These are phyloP conservation scores for Fusarium hainanense DNA, from an alignment of 2,329 filamentous ascomycete species.

Conservation along the genomic window DNA sequence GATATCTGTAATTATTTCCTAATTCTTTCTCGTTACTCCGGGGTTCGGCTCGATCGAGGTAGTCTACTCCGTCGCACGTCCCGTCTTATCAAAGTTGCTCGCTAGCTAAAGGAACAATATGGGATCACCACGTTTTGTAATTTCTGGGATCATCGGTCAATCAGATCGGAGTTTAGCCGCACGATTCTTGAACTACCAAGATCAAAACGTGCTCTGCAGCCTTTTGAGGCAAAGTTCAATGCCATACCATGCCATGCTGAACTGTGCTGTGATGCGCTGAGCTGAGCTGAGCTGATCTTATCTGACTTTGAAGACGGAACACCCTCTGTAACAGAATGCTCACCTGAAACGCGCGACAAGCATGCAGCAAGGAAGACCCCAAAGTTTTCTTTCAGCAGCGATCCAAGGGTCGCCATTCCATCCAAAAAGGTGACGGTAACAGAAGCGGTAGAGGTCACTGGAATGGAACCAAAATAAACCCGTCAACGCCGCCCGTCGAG, in stretches of 20 bases:
- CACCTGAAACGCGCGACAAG: constrained; percentile 35
- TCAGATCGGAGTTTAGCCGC: constrained; percentile 14
- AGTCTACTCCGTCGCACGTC: constrained; percentile 27
- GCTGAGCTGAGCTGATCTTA: constrained; percentile 23
- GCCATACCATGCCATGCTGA: no score
- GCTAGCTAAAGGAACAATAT: constrained; percentile 3
- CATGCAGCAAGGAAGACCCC: constrained; percentile 14
- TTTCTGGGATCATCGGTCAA: constrained; percentile 16
- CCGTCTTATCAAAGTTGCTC: constrained; percentile 19
- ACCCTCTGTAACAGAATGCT: constrained; percentile 33
- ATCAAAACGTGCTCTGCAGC: constrained; percentile 8
- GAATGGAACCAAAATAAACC: constrained; percentile 5
- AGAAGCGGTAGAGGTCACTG: neutral
- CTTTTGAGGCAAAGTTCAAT: neutral
- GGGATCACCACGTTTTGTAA: constrained; percentile 26
- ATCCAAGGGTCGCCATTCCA: neutral
- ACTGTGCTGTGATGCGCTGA: constrained; percentile 1
- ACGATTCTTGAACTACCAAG: constrained; percentile 3
- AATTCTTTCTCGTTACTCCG: constrained; percentile 22
- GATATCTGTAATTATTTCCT: neutral
- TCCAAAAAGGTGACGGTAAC: neutral
- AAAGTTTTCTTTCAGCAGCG: neutral
- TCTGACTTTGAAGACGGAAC: constrained; percentile 14
- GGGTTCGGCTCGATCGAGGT: constrained; percentile 23
- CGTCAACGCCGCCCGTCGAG: constrained; percentile 34